These are phyloP conservation scores for Alternaria consortialis DNA, from an alignment of 2,329 filamentous ascomycete genomes.

Conservation along the genomic window DNA sequence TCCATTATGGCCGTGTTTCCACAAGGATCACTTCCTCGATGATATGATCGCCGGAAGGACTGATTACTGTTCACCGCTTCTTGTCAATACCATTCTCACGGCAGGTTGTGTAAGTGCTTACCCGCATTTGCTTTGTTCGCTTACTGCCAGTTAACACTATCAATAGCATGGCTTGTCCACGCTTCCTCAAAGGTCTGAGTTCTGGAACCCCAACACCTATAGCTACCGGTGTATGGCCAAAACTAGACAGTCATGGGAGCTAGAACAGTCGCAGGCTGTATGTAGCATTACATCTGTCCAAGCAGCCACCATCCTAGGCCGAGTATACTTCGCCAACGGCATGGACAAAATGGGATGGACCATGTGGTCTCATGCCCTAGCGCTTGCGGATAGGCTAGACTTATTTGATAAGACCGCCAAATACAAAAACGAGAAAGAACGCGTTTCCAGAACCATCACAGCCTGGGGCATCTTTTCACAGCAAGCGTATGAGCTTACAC, in stretches of 20 bases:
- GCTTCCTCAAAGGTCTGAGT: constrained; percentile 7
- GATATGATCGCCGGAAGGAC: constrained; percentile 13
- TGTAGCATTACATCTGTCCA: constrained; percentile 5
- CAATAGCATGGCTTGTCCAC: constrained; percentile 4
- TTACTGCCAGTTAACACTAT: background rate
- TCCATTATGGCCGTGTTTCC: constrained; percentile 14
- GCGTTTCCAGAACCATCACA: constrained; percentile 7
- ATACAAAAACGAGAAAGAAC: background rate
- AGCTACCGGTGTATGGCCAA: constrained; percentile 11
- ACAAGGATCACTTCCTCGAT: constrained; percentile 23
- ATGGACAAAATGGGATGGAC: constrained; percentile 12
- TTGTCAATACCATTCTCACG: constrained; percentile 17
- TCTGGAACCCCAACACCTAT: constrained; percentile 13
- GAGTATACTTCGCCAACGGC: constrained; percentile 8
- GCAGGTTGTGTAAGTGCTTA: constrained; percentile 14
- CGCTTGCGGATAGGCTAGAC: constrained; percentile 5
- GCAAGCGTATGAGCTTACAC: constrained; percentile 7
- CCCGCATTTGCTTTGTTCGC: background rate
- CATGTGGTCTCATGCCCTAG: constrained; percentile 4
- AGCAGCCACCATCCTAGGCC: constrained; percentile 10
- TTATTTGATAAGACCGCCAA: constrained; percentile 1
- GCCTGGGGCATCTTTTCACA: constrained; percentile 14
- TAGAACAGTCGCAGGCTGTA: background rate
- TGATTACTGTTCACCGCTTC: constrained; percentile 19
- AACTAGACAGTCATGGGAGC: constrained; percentile 8